A percentile compares a stretch with the other conserved stretches of the same genome.
These are phyloP conservation scores for Hemileccinum rubropunctum DNA, from an alignment of 768 basidiomycete species.

Conservation along the genomic window DNA sequence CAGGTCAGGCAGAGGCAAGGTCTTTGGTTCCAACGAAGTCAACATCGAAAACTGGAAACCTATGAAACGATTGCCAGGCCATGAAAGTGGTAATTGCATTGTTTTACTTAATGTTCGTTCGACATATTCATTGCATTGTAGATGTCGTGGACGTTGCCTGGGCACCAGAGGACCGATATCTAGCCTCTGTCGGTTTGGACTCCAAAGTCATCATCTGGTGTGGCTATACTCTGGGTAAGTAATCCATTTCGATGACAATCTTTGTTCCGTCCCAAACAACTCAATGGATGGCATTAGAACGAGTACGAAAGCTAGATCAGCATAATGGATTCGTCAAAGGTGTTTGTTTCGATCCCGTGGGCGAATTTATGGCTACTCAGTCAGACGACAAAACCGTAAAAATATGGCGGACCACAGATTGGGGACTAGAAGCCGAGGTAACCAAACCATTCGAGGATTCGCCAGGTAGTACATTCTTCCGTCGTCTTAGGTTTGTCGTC, in stretches of 20 bases:
- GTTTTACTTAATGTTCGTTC: not conserved
- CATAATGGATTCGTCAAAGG: constrained; percentile 99
- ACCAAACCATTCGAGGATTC: constrained; percentile 91
- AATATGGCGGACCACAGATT: constrained; percentile 94
- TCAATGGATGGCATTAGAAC: constrained; percentile 47
- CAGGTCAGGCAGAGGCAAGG: constrained; percentile 78
- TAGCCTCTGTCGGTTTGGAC: constrained; percentile 93
- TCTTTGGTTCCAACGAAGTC: constrained; percentile 93
- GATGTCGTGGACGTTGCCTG: constrained; percentile 96
- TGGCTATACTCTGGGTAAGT: constrained; percentile 81
- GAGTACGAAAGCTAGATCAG: constrained; percentile 75
- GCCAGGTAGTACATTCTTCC: constrained; percentile 92
- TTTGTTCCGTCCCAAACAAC: not conserved
- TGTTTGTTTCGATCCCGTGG: constrained; percentile 98
- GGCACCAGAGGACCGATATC: constrained; percentile 88
- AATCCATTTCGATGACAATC: not conserved
- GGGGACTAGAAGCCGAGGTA: constrained; percentile 82
- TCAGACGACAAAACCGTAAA: constrained; percentile 96
- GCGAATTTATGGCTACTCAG: constrained; percentile 95
- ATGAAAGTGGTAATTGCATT: constrained; percentile 76
- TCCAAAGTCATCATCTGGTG: constrained; percentile 93
- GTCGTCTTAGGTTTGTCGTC: constrained; percentile 68
- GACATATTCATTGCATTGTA: constrained; percentile 29
- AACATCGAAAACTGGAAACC: constrained; percentile 99
- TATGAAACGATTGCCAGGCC: constrained; percentile 85